phyloP scores from a whole-genome alignment of 768 basidiomycete species.

The Amanita subjunquillea region DNA sequence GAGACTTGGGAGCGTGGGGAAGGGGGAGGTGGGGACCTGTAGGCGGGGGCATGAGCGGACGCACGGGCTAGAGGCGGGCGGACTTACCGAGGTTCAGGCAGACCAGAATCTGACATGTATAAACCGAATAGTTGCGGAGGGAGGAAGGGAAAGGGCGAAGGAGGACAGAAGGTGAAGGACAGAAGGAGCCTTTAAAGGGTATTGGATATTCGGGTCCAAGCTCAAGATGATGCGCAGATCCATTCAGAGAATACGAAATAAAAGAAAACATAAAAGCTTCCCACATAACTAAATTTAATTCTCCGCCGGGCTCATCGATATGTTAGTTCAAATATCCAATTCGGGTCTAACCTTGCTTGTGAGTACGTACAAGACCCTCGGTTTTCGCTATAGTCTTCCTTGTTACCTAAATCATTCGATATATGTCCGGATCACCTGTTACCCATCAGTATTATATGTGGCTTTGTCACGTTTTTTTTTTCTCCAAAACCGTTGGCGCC shows the following conservation, averaged over 20 bases:
- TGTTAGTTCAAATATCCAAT: neutral
- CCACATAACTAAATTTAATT: slow-evolving; percentile 1
- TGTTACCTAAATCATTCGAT: neutral
- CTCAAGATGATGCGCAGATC: neutral
- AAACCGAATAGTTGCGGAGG: neutral
- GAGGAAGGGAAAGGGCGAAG: neutral
- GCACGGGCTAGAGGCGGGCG: neutral
- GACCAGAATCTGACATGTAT: neutral
- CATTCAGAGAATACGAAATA: slow-evolving; percentile 2
- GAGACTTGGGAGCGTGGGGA: neutral
- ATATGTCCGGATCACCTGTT: slow-evolving; percentile 1
- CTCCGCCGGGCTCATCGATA: neutral
- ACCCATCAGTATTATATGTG: too few relatives aligned
- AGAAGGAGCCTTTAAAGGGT: neutral
- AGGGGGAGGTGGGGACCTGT: neutral
- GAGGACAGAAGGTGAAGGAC: neutral
- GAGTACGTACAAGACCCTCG: neutral
- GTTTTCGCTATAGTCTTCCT: neutral
- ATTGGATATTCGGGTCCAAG: slow-evolving; percentile 3
- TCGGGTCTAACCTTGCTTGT: neutral
- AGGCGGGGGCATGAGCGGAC: neutral
- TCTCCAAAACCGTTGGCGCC: neutral
- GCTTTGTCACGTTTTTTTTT: neutral
- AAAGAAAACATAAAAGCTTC: slow-evolving; percentile 1
- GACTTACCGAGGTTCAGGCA: neutral